Base-by-base conservation (phyloP, 2,329 filamentous ascomycete species). In the Penicillium sp. region DNA sequence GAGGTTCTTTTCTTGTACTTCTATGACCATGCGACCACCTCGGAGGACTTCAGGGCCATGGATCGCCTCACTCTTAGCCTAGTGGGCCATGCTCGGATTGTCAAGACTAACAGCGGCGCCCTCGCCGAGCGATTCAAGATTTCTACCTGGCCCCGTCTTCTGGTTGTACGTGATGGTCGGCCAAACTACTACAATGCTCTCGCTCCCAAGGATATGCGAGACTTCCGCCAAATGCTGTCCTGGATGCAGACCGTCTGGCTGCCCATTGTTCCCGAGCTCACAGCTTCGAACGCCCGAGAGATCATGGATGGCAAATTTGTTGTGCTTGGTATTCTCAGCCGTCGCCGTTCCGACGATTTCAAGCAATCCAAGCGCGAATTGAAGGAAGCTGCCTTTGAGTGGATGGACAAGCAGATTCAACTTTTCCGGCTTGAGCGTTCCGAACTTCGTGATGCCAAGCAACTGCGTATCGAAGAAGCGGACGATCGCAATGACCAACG, bases 211-310 rank as follows among this genome's bases (percentile, higher is more conserved):
- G 92, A 96, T 68, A 98, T 98, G 91, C 89, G 95, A 59, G 91
- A 99, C 70, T 89, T 89, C 60, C 85, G 87, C 54, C 85, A 87
- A 66, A 85, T 99, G 11, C 81, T 96, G 18, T 84, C 84, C 57
- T 99, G 95, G 95, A 98, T 99, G 93, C 90, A 90, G 73, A 91
- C 89, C 2, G 92, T 96, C 16, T 99, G 96, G 95, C 83, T 97
- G 18, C 95, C 95, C 0, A 91, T 99, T 57, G 92, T 99, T 11
- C 94, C 95, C 0, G 95, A 99, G 75, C 82, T 99, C 55, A 96
- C 91, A 0, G 91, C 92, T 4, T 87, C 89, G 6, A 99, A 99
- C 71, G 92, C 96, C 1, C 87, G 88, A 58, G 93, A 99, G 74
- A 91, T 99, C 66, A 97, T 99, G 92, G 87, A 93, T 68, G 89